A percentile compares a stretch with the other conserved stretches of the same genome.
Conservation (phyloP, 2,329 filamentous ascomycete genomes). For the Pleomassaria siparia region DNA sequence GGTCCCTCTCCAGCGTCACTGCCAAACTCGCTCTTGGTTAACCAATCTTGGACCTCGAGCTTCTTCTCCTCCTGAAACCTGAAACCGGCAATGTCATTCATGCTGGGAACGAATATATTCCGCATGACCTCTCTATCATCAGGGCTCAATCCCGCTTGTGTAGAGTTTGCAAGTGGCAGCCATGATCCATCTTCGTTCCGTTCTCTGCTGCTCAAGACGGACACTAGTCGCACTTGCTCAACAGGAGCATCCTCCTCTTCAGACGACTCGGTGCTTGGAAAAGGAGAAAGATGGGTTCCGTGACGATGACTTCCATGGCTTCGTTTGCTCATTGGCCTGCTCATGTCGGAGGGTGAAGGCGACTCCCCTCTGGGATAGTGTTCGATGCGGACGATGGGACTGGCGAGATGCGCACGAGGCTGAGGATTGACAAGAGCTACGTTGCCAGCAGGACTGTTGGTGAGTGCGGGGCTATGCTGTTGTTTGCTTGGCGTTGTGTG, state of each 20-base stretch:
- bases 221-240: slow-evolving; percentile 15
- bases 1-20: slow-evolving; percentile 49
- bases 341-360: slow-evolving; percentile 36
- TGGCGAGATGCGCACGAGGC: slow-evolving; percentile 35
- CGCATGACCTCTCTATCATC: slow-evolving; percentile 45
- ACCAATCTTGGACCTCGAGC: slow-evolving; percentile 56
- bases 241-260: slow-evolving; percentile 29
- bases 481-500: slow-evolving; percentile 37
- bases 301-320: slow-evolving; percentile 39
- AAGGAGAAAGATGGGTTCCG: slow-evolving; percentile 42
- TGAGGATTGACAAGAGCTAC: slow-evolving; percentile 27
- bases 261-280: slow-evolving; percentile 35
- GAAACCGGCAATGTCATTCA: slow-evolving; percentile 54
- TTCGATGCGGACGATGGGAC: slow-evolving; percentile 44
- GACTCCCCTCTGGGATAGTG: slow-evolving; percentile 40
- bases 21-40: slow-evolving; percentile 49
- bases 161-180: slow-evolving; percentile 41
- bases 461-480: slow-evolving; percentile 41
- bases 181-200: slow-evolving; percentile 52
- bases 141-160: slow-evolving; percentile 52
- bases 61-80: slow-evolving; percentile 54
- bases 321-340: slow-evolving; percentile 36
- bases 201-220: slow-evolving; percentile 34
- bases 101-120: slow-evolving; percentile 48
- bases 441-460: slow-evolving; percentile 40